These are phyloP conservation scores for Penicillium sp. DNA, from an alignment of 2,329 filamentous ascomycete genomes.

Conservation along the genomic window DNA sequence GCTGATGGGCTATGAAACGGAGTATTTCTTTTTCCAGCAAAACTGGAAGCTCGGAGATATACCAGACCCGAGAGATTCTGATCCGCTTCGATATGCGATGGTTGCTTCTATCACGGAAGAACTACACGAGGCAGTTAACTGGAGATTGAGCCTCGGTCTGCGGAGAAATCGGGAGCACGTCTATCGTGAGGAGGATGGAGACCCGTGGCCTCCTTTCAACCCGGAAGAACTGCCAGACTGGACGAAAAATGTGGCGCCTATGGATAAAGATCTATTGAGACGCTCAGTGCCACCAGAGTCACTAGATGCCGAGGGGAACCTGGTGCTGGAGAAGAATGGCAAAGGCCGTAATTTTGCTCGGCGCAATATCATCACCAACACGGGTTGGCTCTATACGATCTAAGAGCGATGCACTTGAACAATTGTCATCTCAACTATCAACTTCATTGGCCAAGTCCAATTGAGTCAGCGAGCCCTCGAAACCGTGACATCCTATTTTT, in stretches of 20 bases:
- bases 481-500: neutral
- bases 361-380: constrained; percentile 30
- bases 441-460: neutral
- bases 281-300: constrained; percentile 11
- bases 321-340: constrained; percentile 25
- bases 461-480: neutral
- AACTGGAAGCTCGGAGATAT: constrained; percentile 24
- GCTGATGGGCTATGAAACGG: constrained; percentile 24
- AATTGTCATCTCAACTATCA: neutral
- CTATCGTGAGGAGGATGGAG: constrained; percentile 22
- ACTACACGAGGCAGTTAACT: constrained; percentile 26
- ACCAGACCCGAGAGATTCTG: constrained; percentile 27
- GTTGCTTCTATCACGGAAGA: constrained; percentile 29
- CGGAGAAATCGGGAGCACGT: constrained; percentile 27
- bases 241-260: constrained; percentile 19
- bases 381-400: constrained; percentile 30
- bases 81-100: constrained; percentile 32
- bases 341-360: constrained; percentile 21
- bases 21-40: constrained; percentile 26
- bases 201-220: constrained; percentile 25
- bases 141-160: constrained; percentile 29
- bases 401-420: constrained; percentile 1
- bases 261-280: constrained; percentile 13
- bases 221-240: constrained; percentile 21
- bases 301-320: constrained; percentile 16